A percentile compares a stretch with the other conserved stretches of the same genome.
Evolutionary conservation across 495 filamentous ascomycete species (phyloP).

Genomic region (Echria macrotheca): DNA sequence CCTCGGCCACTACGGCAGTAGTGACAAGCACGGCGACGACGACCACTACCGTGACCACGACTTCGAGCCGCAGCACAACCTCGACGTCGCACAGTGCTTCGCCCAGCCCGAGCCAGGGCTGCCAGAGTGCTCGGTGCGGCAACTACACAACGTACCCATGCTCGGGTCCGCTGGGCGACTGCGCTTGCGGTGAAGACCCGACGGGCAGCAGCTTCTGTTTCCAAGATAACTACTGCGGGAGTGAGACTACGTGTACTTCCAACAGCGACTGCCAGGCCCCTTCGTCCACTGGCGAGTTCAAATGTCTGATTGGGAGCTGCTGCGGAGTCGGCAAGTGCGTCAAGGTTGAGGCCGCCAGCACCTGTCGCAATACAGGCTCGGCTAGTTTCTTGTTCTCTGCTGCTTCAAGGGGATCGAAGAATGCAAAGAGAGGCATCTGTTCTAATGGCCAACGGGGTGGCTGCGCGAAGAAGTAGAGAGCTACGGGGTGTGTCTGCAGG

Average conservation of each 20-base stretch:
- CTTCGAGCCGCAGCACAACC: neutral
- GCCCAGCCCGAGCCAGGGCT: no score
- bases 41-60: neutral
- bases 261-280: neutral
- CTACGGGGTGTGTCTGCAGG: neutral
- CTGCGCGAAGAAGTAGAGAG: neutral
- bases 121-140: neutral
- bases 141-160: conserved; percentile 6
- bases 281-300: neutral
- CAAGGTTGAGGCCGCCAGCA: neutral
- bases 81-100: neutral
- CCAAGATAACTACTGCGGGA: conserved; percentile 5
- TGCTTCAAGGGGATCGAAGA: neutral
- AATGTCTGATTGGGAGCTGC: conserved; percentile 13
- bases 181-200: conserved; percentile 7
- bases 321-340: conserved; percentile 12
- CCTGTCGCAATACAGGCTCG: neutral
- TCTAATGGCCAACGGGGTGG: neutral
- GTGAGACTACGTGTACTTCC: neutral
- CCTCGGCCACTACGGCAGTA: neutral
- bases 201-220: conserved; percentile 11
- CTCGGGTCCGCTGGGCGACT: conserved; percentile 2
- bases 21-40: neutral
- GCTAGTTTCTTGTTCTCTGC: neutral
- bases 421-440: neutral